phyloP scores from a whole-genome alignment of 1,139 yeast species.

The Pneumocystis murina region DNA sequence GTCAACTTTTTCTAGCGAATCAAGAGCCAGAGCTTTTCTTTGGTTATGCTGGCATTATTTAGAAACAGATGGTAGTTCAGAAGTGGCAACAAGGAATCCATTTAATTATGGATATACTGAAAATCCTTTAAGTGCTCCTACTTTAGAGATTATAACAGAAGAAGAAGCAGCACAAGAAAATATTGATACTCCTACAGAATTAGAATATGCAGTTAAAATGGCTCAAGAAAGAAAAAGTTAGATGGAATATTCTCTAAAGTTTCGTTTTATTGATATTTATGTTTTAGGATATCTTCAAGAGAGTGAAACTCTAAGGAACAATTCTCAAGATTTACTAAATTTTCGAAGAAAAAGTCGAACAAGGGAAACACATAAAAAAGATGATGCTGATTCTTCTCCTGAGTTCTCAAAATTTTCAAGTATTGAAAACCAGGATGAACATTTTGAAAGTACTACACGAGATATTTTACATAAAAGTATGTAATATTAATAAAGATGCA shows the following conservation, averaged over 20 bases:
- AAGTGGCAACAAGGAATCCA: conserved; percentile 45
- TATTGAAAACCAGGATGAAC: neutral
- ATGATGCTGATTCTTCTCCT: neutral
- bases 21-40: conserved; percentile 56
- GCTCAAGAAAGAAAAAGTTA: neutral
- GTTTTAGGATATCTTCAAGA: neutral
- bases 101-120: conserved; percentile 35
- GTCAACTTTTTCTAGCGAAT: conserved; percentile 36
- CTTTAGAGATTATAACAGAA: conserved; percentile 29
- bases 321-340: neutral
- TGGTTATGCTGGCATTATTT: conserved; percentile 74
- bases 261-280: neutral
- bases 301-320: neutral
- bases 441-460: neutral
- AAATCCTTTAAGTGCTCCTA: conserved; percentile 31
- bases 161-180: conserved; percentile 35
- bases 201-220: neutral
- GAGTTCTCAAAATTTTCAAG: neutral
- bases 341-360: neutral
- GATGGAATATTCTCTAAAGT: neutral
- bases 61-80: conserved; percentile 50
- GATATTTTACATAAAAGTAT: neutral
- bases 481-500: neutral
- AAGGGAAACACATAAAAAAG: neutral
- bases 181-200: conserved; percentile 31